phyloP scores from a whole-genome alignment of 2,329 filamentous ascomycete genomes.

The Verticillium tricorpus region DNA sequence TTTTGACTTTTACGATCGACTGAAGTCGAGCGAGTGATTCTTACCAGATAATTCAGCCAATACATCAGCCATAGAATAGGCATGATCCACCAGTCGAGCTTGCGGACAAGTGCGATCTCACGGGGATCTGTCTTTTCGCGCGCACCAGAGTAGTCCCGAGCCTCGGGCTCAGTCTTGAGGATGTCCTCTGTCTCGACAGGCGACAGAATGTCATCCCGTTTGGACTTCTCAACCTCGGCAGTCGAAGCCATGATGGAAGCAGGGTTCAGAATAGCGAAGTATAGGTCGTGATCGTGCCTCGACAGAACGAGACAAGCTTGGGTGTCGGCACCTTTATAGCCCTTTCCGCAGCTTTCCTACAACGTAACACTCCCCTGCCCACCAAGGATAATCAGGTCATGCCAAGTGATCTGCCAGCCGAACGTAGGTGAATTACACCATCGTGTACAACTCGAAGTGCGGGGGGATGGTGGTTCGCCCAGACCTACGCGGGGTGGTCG shows the following conservation, averaged over 20 bases:
- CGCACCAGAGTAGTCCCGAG: slow-evolving; percentile 25
- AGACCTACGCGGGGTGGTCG: not conserved
- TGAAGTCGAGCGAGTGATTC: not conserved
- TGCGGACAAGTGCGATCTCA: slow-evolving; percentile 29
- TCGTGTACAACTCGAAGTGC: not conserved
- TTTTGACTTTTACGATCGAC: not conserved
- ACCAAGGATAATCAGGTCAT: not conserved
- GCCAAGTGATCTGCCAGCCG: not conserved
- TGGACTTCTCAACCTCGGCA: not conserved
- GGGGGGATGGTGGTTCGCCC: not conserved
- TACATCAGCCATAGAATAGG: slow-evolving; percentile 36
- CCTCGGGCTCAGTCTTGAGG: not conserved
- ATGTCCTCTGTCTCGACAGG: not conserved
- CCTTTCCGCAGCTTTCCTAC: not conserved
- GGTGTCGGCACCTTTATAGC: not conserved
- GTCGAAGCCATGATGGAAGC: not conserved
- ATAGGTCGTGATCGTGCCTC: too few relatives aligned
- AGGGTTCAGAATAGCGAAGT: too few relatives aligned
- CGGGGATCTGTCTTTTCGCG: slow-evolving; percentile 22
- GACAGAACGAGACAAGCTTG: not conserved
- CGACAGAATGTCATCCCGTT: not conserved
- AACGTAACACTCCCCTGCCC: not conserved
- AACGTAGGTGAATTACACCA: not conserved
- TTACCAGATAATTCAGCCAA: slow-evolving; percentile 25
- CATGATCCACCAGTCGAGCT: slow-evolving; percentile 30